Evolutionary conservation across 805 yeast species (phyloP).

Genomic region (Yamadazyma ubonensis): DNA sequence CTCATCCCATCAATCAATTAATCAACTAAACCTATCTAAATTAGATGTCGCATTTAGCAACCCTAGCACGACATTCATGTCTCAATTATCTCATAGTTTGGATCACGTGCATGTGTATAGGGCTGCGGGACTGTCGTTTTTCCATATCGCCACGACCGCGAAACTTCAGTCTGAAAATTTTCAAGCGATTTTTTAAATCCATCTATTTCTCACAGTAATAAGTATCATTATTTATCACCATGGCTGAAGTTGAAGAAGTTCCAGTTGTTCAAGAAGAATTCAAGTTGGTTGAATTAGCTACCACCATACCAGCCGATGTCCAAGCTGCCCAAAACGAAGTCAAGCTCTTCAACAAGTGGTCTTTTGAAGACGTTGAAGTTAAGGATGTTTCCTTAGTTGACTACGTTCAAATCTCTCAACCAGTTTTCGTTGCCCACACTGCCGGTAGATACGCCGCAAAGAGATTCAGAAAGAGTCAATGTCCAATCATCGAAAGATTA

Average conservation of each 20-base stretch:
- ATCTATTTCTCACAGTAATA: constrained; percentile 3
- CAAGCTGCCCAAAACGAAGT: constrained; percentile 94
- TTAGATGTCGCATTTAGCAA: no score
- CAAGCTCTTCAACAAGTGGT: constrained; percentile 99
- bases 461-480: constrained; percentile 99
- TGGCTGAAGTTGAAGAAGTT: constrained; percentile 82
- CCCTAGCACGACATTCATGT: no score
- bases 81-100: no score
- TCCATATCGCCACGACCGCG: constrained; percentile 4
- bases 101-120: neutral
- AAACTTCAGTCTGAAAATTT: constrained; percentile 8
- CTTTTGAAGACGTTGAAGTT: constrained; percentile 95
- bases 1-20: no score
- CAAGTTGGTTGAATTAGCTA: constrained; percentile 82
- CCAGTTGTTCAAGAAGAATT: constrained; percentile 85
- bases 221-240: constrained; percentile 34
- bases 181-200: constrained; percentile 6
- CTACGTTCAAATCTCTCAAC: constrained; percentile 96
- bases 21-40: no score
- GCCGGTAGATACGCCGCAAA: constrained; percentile 99
- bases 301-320: constrained; percentile 95
- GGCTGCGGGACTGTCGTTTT: constrained; percentile 2
- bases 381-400: constrained; percentile 98
- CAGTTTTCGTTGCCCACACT: constrained; percentile 97
- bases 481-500: constrained; percentile 98